phyloP scores from a whole-genome alignment of 495 filamentous ascomycete species.

The Aspergillus asperescens region DNA sequence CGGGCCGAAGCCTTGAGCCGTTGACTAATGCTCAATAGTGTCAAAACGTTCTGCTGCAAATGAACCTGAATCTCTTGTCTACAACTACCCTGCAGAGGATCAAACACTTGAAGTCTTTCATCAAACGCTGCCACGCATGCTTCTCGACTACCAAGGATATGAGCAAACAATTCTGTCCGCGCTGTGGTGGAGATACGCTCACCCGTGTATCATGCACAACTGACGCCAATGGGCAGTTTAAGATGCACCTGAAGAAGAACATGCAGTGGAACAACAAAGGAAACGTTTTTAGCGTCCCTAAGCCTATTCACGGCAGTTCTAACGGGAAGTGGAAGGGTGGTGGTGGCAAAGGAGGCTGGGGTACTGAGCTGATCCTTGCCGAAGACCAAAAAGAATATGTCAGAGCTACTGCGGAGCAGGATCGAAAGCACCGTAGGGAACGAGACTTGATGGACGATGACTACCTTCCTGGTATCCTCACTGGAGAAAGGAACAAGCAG shows the following conservation, averaged over 20 bases:
- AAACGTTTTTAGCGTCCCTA: constrained; percentile 84
- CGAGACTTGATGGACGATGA: constrained; percentile 92
- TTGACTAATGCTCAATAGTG: constrained; percentile 26
- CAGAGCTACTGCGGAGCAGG: constrained; percentile 55
- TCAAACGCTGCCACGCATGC: constrained; percentile 91
- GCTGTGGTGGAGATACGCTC: constrained; percentile 82
- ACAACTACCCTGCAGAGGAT: constrained; percentile 65
- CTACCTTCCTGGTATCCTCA: constrained; percentile 81
- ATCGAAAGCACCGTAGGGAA: constrained; percentile 55
- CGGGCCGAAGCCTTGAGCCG: neutral
- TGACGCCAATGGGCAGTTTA: constrained; percentile 72
- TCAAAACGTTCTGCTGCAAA: constrained; percentile 90
- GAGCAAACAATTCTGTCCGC: constrained; percentile 86
- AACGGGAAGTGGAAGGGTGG: constrained; percentile 69
- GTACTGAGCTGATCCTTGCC: constrained; percentile 70
- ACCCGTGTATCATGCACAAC: constrained; percentile 84
- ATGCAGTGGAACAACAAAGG: constrained; percentile 95
- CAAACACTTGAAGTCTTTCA: constrained; percentile 72
- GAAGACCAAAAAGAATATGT: constrained; percentile 96
- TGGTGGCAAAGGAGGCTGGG: constrained; percentile 86
- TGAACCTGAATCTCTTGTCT: constrained; percentile 89
- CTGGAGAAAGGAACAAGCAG: constrained; percentile 60
- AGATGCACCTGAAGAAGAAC: constrained; percentile 85
- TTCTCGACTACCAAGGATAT: constrained; percentile 81
- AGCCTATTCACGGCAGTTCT: constrained; percentile 73